phyloP scores from a whole-genome alignment of 2,329 filamentous ascomycete genomes.

The Colletotrichum caudatum region DNA sequence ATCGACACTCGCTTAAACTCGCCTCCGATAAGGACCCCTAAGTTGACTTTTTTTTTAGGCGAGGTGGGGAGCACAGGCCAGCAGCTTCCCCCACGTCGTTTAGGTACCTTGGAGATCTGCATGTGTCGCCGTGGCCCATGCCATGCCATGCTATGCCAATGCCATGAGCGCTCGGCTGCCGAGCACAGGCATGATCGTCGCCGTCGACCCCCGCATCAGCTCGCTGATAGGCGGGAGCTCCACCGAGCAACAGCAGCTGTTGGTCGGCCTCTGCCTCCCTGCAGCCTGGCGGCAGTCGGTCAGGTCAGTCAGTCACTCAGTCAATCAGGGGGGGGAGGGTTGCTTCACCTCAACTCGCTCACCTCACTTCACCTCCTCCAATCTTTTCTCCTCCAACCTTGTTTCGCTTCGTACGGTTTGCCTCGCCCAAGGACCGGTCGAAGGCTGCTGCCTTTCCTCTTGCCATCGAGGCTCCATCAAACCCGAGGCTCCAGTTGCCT shows the following conservation, averaged over 20 bases:
- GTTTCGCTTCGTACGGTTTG: not conserved
- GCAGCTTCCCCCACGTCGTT: not conserved
- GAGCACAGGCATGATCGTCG: conserved; percentile 8
- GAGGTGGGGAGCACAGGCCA: conserved; percentile 4
- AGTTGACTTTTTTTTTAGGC: not conserved
- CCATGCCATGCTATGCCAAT: too few species aligned
- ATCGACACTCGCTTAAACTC: not conserved
- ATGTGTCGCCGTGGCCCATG: not conserved
- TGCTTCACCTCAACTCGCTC: too few species aligned
- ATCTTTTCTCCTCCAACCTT: not conserved
- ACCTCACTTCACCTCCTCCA: not conserved
- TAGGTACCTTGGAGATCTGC: not conserved
- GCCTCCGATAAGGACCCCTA: not conserved
- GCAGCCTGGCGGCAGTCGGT: not conserved
- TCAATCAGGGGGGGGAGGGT: not conserved
- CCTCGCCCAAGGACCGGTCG: not conserved
- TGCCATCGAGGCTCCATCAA: not conserved
- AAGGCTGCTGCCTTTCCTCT: not conserved
- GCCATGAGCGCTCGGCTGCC: not conserved
- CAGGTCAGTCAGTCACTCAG: conserved; percentile 6
- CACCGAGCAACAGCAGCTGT: conserved; percentile 3
- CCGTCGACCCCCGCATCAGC: conserved; percentile 17
- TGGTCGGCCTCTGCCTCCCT: too few species aligned
- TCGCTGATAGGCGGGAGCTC: conserved; percentile 32
- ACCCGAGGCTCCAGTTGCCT: not conserved